Evolutionary conservation across 73 alveolate species (phyloP).

Genomic region (Tetrahymena thermophila): DNA sequence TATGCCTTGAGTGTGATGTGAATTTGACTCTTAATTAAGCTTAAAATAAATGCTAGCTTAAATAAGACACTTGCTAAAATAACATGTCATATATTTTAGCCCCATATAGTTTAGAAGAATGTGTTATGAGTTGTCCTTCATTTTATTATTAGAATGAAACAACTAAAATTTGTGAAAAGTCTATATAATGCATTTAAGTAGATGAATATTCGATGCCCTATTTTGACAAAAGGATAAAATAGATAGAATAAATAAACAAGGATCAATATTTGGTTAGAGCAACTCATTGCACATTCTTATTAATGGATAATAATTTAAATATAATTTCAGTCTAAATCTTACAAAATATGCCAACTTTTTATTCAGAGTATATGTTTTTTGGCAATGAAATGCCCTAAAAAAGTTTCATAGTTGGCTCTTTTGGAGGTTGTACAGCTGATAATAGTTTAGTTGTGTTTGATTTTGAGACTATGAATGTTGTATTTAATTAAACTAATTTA

Average conservation of each 20-base stretch:
- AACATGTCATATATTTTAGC: too few relatives aligned
- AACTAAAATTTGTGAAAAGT: background rate
- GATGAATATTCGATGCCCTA: background rate
- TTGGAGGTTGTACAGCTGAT: background rate
- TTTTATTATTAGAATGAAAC: background rate
- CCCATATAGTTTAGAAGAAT: too few relatives aligned
- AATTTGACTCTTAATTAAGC: too few relatives aligned
- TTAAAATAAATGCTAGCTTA: too few relatives aligned
- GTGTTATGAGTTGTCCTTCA: background rate
- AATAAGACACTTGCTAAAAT: too few relatives aligned
- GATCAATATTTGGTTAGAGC: background rate
- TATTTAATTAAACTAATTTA: background rate
- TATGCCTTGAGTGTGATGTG: too few relatives aligned
- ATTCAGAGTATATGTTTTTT: background rate
- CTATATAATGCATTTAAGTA: background rate
- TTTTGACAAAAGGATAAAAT: background rate
- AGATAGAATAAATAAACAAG: background rate
- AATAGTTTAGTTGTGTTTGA: background rate
- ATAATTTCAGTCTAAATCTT: background rate
- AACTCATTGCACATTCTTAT: background rate
- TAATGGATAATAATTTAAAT: background rate
- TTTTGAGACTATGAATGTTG: background rate
- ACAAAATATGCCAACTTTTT: too few relatives aligned
- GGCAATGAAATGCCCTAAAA: background rate
- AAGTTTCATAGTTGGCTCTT: background rate